A percentile compares a stretch with the other conserved stretches of the same genome.
These are phyloP conservation scores for Berberis vulgaris DNA, from an alignment of 164 flowering plant species.

Conservation along the genomic window DNA sequence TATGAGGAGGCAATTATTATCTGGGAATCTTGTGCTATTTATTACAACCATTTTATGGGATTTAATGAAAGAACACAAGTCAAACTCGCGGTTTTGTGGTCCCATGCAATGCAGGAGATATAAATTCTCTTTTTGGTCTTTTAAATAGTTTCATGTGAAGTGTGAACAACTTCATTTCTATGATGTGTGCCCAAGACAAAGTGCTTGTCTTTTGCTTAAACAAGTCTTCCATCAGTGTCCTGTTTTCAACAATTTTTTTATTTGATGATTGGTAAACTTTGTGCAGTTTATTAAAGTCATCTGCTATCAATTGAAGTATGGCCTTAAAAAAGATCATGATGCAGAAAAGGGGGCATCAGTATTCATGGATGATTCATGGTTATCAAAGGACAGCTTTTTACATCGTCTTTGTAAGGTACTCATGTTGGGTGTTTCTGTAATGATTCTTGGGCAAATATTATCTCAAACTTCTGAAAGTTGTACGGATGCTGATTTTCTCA, in stretches of 20 bases:
- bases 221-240: neutral
- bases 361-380: slow-evolving; percentile 77
- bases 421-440: neutral
- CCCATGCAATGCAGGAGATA: no score
- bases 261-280: slow-evolving; percentile 8
- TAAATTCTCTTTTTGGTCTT: no score
- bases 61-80: no score
- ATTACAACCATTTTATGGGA: no score
- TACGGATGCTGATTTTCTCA: neutral
- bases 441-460: neutral
- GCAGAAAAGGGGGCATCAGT: slow-evolving; percentile 33
- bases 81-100: no score
- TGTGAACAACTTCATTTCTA: no score
- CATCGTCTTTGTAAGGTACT: slow-evolving; percentile 74
- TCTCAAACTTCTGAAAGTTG: neutral
- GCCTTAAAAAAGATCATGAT: slow-evolving; percentile 44
- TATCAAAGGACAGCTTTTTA: slow-evolving; percentile 69
- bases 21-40: no score
- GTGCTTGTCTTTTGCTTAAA: neutral
- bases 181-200: neutral
- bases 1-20: no score
- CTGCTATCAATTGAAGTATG: slow-evolving; percentile 73
- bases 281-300: slow-evolving; percentile 65
- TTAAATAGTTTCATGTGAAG: no score
- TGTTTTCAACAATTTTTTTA: neutral